A percentile compares a stretch with the other conserved stretches of the same genome.
Conservation (phyloP, 805 yeast species). For the Starmerella asiatica region DNA sequence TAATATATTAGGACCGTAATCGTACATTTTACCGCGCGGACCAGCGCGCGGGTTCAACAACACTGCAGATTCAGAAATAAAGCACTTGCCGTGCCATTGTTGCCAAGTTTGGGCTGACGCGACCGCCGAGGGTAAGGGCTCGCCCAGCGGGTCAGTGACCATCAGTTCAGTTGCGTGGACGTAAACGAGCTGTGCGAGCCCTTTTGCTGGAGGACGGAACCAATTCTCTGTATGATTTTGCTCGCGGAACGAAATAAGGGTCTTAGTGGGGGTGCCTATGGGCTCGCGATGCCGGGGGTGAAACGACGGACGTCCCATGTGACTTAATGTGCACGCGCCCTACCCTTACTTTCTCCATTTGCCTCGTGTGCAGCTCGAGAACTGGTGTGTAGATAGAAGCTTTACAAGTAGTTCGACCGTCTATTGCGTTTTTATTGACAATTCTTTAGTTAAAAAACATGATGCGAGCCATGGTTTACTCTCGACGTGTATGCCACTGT, state of each 20-base stretch:
- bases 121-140: no score
- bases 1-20: no score
- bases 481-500: no score
- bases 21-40: no score
- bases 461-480: no score
- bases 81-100: no score
- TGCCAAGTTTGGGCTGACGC: no score
- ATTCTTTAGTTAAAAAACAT: background rate
- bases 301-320: background rate
- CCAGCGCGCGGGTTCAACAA: no score
- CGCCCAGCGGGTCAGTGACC: no score
- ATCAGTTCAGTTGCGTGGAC: background rate
- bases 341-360: no score
- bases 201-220: background rate
- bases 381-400: background rate
- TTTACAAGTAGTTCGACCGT: background rate
- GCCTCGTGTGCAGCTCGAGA: background rate
- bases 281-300: background rate
- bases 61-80: no score
- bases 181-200: background rate
- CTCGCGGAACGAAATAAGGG: background rate
- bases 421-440: background rate
- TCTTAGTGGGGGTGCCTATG: background rate
- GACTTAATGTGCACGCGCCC: no score
- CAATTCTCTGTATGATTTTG: background rate